Conservation (phyloP, 1,139 yeast species). For the Candida dubliniensis region DNA sequence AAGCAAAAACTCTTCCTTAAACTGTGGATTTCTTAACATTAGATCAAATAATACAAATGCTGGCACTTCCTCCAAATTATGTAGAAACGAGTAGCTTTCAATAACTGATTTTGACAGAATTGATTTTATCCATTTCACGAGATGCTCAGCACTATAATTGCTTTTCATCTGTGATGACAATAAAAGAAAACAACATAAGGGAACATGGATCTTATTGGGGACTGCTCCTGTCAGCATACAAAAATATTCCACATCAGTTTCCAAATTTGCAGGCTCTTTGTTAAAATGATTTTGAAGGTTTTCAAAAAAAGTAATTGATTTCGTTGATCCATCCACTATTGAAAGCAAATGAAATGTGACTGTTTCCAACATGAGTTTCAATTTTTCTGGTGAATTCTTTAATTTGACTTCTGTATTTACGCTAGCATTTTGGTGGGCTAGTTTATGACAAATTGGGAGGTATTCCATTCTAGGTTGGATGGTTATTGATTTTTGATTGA, state of each 20-base stretch:
- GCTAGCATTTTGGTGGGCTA: neutral
- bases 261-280: neutral
- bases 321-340: constrained; percentile 4
- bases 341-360: constrained; percentile 12
- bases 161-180: constrained; percentile 6
- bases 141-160: constrained; percentile 14
- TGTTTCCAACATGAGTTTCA: constrained; percentile 12
- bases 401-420: constrained; percentile 3
- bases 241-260: neutral
- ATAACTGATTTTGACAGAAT: constrained; percentile 26
- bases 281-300: neutral
- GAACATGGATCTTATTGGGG: neutral
- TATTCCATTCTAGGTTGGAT: constrained; percentile 14
- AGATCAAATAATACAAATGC: constrained; percentile 37
- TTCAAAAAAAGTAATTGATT: neutral
- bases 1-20: constrained; percentile 30
- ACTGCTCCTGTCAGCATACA: neutral
- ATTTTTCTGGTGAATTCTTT: constrained; percentile 9
- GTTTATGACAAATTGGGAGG: constrained; percentile 8
- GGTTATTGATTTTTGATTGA: constrained; percentile 6
- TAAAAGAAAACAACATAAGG: constrained; percentile 10
- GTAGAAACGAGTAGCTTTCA: constrained; percentile 29
- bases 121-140: constrained; percentile 31
- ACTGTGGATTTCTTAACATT: constrained; percentile 36
- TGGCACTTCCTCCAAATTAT: constrained; percentile 33